These are phyloP conservation scores for Daldinia sp. DNA, from an alignment of 2,329 filamentous ascomycete species.

Conservation along the genomic window DNA sequence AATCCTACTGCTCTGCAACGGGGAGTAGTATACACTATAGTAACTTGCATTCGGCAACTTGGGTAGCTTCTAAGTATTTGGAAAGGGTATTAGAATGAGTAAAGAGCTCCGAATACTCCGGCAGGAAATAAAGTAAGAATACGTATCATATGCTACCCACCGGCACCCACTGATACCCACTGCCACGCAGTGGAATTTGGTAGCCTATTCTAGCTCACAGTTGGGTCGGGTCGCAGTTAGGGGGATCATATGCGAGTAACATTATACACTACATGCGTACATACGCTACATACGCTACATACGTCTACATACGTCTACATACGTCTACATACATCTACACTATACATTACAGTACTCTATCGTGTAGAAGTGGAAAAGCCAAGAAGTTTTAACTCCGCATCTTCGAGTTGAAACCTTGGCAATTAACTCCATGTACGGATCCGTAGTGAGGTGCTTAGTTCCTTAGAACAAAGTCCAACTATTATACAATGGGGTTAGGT, in stretches of 20 bases:
- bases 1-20: neutral
- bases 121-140: neutral
- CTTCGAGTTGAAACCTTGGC: slow-evolving; percentile 20
- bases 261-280: neutral
- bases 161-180: neutral
- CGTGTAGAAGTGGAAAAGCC: slow-evolving; percentile 13
- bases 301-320: neutral
- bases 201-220: neutral
- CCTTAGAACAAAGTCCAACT: neutral
- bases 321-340: no score
- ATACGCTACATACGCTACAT: neutral
- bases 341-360: slow-evolving; percentile 1
- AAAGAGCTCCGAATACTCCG: slow-evolving; percentile 5
- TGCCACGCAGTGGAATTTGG: no score
- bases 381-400: slow-evolving; percentile 19
- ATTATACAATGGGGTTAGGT: slow-evolving; percentile 32
- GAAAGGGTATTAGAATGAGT: neutral
- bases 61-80: slow-evolving; percentile 4
- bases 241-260: slow-evolving; percentile 23
- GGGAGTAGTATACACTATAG: neutral
- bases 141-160: neutral
- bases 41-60: neutral
- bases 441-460: neutral
- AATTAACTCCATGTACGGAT: neutral
- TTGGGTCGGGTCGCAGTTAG: neutral